Base-by-base conservation (phyloP, 164 flowering plant species). In the Magnolia sinica region DNA sequence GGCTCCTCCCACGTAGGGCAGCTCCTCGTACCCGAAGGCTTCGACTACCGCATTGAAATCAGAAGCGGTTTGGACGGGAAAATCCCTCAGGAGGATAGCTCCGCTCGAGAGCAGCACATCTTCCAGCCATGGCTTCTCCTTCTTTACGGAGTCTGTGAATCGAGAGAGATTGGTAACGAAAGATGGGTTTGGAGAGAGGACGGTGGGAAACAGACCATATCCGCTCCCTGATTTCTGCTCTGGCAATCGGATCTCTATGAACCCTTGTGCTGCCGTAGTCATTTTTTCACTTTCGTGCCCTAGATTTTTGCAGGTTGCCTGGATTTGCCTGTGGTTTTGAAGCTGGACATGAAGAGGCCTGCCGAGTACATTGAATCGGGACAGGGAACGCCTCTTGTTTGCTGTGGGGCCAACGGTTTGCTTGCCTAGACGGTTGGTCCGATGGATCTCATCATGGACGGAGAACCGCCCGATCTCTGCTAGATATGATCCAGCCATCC, bases 1-100 rank as follows among this genome's bases (percentile, higher is more conserved):
- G 50, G 94, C 92, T 31, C 98, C 98, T 58, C 98, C 98, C 11
- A 91, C 91, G 77, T 93, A 95, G 1, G 97, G 96, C 58, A 92
- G 79, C 80, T 95, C 98, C 24, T 87, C 91, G 81, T 78, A 93
- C 3, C 96, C 97, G 74, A 93, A 93, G 8, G 99, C 91, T 77
- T 93, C 95, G 9, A 95, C 98, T 74, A 92, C 89, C 79, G 82
- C 86, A 85, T 93, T 91, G 88, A 95, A 93, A 65, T 91, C 92
- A 0, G 87, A 76, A n/a, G 98, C 91, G 0, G 92, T 76, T 0
- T 59, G 50, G 0, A 89, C 84, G 1, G 88, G 88, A 68, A 95
- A 93, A n/a, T 92, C 96, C 50, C 96, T 83, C 45, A 95, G 77
- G 22, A 95, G 89, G 49, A 95, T n/a, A 19, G 98, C 96, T 10